These are phyloP conservation scores for Jaminaea rosea DNA, from an alignment of 1,284 basidiomycete genomes.

Conservation along the genomic window DNA sequence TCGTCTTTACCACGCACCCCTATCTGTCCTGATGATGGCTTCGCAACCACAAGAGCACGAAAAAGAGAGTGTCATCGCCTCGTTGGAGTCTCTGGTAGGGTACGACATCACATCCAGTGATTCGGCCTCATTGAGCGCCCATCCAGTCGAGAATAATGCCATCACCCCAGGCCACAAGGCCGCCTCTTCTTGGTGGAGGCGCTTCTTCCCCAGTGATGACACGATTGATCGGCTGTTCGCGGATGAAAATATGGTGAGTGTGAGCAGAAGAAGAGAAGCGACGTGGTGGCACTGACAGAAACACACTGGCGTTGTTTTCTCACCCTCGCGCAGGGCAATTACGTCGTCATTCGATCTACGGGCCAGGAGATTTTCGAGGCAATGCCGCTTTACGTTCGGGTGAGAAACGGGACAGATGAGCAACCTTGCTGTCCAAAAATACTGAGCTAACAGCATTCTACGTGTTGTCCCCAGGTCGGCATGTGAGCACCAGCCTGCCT, in stretches of 20 bases:
- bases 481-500: no score
- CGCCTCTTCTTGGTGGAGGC: constrained; percentile 17
- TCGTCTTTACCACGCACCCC: not conserved
- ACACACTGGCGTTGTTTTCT: no score
- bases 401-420: no score
- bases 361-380: constrained; percentile 25
- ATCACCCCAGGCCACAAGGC: constrained; percentile 17
- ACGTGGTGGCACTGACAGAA: no score
- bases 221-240: constrained; percentile 28
- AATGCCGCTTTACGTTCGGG: constrained; percentile 15
- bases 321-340: no score
- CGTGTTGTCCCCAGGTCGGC: no score
- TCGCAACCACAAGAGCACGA: not conserved
- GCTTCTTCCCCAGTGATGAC: constrained; percentile 20
- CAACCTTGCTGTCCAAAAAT: no score
- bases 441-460: no score
- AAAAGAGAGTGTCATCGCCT: not conserved
- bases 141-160: constrained; percentile 10
- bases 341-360: constrained; percentile 27
- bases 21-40: not conserved
- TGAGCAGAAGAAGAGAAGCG: no score
- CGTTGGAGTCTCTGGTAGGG: not conserved
- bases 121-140: not conserved
- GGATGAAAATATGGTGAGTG: constrained; percentile 17
- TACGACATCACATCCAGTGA: not conserved